Percentiles rank a stretch among this genome's conserved stretches.
These are phyloP conservation scores for Arthromyces matolae DNA, from an alignment of 768 basidiomycete species.

Conservation along the genomic window DNA sequence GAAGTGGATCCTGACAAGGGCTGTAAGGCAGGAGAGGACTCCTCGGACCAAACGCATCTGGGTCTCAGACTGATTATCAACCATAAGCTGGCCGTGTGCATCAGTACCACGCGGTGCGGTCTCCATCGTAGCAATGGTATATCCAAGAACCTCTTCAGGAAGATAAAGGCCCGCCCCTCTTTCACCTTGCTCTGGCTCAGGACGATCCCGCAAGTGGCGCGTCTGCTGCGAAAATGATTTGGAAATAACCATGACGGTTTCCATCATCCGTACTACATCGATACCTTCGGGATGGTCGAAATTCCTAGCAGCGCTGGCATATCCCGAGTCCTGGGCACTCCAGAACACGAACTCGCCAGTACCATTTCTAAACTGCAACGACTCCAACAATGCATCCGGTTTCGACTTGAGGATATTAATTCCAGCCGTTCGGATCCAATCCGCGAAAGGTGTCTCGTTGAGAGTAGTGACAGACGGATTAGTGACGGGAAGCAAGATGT, in stretches of 20 bases:
- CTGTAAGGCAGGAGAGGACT: conserved; percentile 64
- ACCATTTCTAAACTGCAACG: conserved; percentile 71
- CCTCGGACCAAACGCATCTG: conserved; percentile 76
- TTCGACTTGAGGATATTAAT: conserved; percentile 86
- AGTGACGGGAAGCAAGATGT: conserved; percentile 84
- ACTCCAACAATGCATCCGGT: conserved; percentile 68
- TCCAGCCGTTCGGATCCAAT: conserved; percentile 88
- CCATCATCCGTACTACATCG: conserved; percentile 77
- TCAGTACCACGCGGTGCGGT: conserved; percentile 71
- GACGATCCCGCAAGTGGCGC: conserved; percentile 73
- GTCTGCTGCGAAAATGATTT: conserved; percentile 83
- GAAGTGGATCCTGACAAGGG: conserved; percentile 65
- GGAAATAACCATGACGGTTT: conserved; percentile 76
- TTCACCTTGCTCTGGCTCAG: conserved; percentile 67
- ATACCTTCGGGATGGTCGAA: conserved; percentile 49
- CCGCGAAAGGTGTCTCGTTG: conserved; percentile 65
- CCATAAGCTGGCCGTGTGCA: conserved; percentile 46
- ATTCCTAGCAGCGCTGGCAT: conserved; percentile 50
- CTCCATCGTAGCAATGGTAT: conserved; percentile 82
- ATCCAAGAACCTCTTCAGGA: conserved; percentile 87
- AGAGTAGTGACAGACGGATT: conserved; percentile 45
- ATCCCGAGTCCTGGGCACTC: conserved; percentile 77
- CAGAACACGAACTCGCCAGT: conserved; percentile 90
- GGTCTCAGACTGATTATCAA: conserved; percentile 75
- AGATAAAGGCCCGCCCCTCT: conserved; percentile 85